phyloP scores from a whole-genome alignment of 257 asterid genomes.

The Parsonsia alboflavescens region DNA sequence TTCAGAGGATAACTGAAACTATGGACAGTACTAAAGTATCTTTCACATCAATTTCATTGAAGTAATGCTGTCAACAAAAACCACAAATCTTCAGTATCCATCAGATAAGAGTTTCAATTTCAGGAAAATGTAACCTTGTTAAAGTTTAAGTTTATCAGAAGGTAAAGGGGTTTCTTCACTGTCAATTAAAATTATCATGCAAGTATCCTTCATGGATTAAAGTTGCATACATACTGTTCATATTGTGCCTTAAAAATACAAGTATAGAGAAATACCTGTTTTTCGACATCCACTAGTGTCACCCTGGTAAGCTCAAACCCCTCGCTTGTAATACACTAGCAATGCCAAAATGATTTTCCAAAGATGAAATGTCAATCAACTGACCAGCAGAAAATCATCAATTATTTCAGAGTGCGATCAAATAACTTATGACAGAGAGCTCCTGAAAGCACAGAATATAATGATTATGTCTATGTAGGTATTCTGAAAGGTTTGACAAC shows the following conservation, averaged over 20 bases:
- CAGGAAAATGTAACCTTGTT: not conserved
- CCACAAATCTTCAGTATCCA: not conserved
- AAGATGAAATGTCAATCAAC: slow-evolving; percentile 9
- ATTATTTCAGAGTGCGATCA: not conserved
- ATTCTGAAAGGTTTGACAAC: not conserved
- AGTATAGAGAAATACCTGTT: slow-evolving; percentile 50
- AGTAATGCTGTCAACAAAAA: not conserved
- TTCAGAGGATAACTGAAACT: not conserved
- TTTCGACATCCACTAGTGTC: slow-evolving; percentile 68
- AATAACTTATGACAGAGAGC: not conserved
- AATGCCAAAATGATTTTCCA: slow-evolving; percentile 15
- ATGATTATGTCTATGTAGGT: not conserved
- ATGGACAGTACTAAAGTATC: not conserved
- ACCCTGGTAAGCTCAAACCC: slow-evolving; percentile 94
- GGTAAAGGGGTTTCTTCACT: not conserved
- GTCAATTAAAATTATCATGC: not conserved
- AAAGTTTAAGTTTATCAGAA: not conserved
- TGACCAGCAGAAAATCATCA: not conserved
- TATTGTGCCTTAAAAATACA: not conserved
- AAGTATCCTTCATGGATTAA: not conserved
- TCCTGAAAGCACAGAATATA: not conserved
- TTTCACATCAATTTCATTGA: not conserved
- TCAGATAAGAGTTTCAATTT: not conserved
- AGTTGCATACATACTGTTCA: not conserved
- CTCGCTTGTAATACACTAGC: slow-evolving; percentile 73